Conservation (phyloP, 1,284 basidiomycete genomes). For the Moniliella sp. region DNA sequence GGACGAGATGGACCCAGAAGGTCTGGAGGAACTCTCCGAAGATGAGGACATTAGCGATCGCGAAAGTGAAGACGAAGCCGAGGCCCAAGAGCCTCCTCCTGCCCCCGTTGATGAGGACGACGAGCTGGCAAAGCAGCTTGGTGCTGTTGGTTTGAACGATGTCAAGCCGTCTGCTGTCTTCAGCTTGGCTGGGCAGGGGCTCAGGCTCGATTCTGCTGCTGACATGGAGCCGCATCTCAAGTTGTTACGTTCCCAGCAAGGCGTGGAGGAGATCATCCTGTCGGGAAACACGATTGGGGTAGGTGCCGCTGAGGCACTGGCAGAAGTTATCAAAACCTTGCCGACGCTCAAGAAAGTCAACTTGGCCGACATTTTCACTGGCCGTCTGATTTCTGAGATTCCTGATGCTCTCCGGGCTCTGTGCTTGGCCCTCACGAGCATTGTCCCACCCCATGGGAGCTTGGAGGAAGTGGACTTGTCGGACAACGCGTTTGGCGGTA, state of each 20-base stretch:
- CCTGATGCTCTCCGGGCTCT: constrained; percentile 68
- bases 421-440: constrained; percentile 61
- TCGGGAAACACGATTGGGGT: constrained; percentile 90
- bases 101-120: too few species aligned
- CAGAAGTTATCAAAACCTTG: constrained; percentile 48
- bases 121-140: too few species aligned
- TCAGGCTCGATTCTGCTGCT: constrained; percentile 59
- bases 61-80: too few species aligned
- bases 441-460: too few species aligned
- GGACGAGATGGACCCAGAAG: too few species aligned
- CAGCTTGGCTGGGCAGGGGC: constrained; percentile 33
- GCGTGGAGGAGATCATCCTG: constrained; percentile 57
- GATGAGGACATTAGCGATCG: too few species aligned
- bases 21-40: too few species aligned
- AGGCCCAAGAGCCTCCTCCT: too few species aligned
- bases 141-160: too few species aligned
- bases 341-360: constrained; percentile 35
- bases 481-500: constrained; percentile 89
- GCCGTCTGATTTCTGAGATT: constrained; percentile 82
- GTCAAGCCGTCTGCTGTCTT: too few species aligned
- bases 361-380: constrained; percentile 86
- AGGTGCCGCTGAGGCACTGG: constrained; percentile 66
- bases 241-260: constrained; percentile 25
- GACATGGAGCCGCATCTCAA: constrained; percentile 60
- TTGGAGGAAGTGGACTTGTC: constrained; percentile 73